phyloP scores from a whole-genome alignment of 2,329 filamentous ascomycete species.

The Camillea tinctor region DNA sequence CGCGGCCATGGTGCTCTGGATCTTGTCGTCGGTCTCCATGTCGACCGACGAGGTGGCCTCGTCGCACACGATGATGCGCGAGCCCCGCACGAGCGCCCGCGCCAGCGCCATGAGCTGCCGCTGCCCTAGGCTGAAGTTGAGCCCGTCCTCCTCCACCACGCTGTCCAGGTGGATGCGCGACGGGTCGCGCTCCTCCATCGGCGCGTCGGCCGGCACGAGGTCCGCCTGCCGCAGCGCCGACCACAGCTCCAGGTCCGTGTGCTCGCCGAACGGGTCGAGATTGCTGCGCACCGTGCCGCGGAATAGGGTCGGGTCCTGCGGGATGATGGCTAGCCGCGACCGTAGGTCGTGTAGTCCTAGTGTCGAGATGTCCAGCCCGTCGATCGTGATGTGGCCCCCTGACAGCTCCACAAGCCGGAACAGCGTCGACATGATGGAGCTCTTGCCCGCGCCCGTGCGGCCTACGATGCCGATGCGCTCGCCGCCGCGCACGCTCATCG shows the following conservation, averaged over 20 bases:
- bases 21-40: conserved; percentile 95
- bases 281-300: conserved; percentile 76
- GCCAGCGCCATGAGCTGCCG: conserved; percentile 94
- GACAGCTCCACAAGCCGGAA: conserved; percentile 73
- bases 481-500: conserved; percentile 70
- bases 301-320: conserved; percentile 82
- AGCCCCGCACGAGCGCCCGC: conserved; percentile 81
- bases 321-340: conserved; percentile 76
- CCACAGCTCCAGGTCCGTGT: conserved; percentile 77
- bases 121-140: conserved; percentile 95
- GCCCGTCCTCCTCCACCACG: conserved; percentile 85
- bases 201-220: conserved; percentile 57
- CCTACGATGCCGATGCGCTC: conserved; percentile 82
- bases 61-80: conserved; percentile 93
- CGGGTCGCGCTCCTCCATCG: conserved; percentile 37
- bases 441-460: conserved; percentile 80
- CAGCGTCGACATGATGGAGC: conserved; percentile 77
- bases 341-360: conserved; percentile 74
- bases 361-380: conserved; percentile 67
- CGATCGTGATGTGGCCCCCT: conserved; percentile 61
- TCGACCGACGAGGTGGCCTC: conserved; percentile 93
- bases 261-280: conserved; percentile 77
- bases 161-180: conserved; percentile 77
- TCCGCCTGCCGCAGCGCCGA: conserved; percentile 74
- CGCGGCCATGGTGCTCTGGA: conserved; percentile 81